Percentiles rank a stretch among this genome's conserved stretches.
Evolutionary conservation across 2,329 filamentous ascomycete genomes (phyloP).

Genomic region (Phaeosphaeriaceae sp.): DNA sequence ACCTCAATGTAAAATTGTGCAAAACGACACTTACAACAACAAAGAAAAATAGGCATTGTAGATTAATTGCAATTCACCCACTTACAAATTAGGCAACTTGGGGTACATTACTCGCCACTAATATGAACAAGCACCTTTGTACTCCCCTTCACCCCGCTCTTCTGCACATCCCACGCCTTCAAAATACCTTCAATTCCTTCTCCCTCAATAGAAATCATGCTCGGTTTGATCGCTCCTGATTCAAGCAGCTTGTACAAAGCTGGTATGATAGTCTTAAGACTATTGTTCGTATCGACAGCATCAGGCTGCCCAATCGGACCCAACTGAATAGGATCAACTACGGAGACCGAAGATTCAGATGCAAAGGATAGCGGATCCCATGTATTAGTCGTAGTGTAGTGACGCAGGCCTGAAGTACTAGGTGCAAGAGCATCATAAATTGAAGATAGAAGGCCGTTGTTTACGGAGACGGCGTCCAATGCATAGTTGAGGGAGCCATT

Average conservation of each 20-base stretch:
- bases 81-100: too few species aligned
- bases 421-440: conserved; percentile 27
- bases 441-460: conserved; percentile 29
- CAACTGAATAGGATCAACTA: conserved; percentile 10
- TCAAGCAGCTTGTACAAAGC: conserved; percentile 22
- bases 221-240: conserved; percentile 15
- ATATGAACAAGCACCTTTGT: conserved; percentile 26
- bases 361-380: conserved; percentile 13
- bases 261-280: conserved; percentile 18
- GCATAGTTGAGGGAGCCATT: conserved; percentile 31
- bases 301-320: conserved; percentile 27
- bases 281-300: conserved; percentile 19
- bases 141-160: conserved; percentile 22
- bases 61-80: too few species aligned
- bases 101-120: conserved; percentile 4
- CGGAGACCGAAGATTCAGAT: neutral
- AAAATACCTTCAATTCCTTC: conserved; percentile 22
- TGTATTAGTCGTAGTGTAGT: conserved; percentile 21
- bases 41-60: too few species aligned
- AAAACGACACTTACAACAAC: too few species aligned
- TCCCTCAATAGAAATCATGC: conserved; percentile 18
- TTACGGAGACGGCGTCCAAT: conserved; percentile 41
- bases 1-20: too few species aligned
- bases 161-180: conserved; percentile 25
- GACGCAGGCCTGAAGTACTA: conserved; percentile 25